Evolutionary conservation across 1,284 basidiomycete genomes (phyloP).

Genomic region (Ceratobasidium sp.): DNA sequence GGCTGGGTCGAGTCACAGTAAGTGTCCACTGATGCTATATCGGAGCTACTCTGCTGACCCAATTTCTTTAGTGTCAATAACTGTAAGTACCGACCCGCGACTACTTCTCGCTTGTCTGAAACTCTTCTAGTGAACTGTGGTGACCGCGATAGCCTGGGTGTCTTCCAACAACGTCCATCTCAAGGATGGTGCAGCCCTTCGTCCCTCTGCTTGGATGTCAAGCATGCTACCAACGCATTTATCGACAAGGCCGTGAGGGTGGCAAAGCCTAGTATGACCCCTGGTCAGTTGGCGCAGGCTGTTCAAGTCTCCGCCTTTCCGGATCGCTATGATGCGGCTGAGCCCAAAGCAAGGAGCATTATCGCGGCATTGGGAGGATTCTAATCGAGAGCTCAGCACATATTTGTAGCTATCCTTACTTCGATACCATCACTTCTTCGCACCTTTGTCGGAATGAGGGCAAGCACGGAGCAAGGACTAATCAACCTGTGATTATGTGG

Average conservation of each 20-base stretch:
- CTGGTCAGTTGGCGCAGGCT: slow-evolving; percentile 32
- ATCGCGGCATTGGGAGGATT: slow-evolving; percentile 22
- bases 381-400: not conserved
- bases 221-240: slow-evolving; percentile 34
- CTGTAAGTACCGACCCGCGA: not conserved
- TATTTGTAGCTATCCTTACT: not conserved
- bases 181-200: slow-evolving; percentile 27
- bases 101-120: not conserved
- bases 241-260: slow-evolving; percentile 34
- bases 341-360: slow-evolving; percentile 32
- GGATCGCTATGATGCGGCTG: slow-evolving; percentile 25
- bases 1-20: slow-evolving; percentile 34
- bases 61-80: slow-evolving; percentile 13
- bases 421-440: not conserved
- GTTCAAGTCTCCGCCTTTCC: slow-evolving; percentile 33
- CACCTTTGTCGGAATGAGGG: not conserved
- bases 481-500: too few relatives aligned
- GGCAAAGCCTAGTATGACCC: slow-evolving; percentile 18
- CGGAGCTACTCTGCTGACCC: not conserved
- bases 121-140: slow-evolving; percentile 22
- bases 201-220: slow-evolving; percentile 29
- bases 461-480: not conserved
- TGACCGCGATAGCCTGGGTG: slow-evolving; percentile 35
- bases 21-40: not conserved
- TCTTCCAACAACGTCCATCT: slow-evolving; percentile 36